Conservation (phyloP, 73 alveolate species). For the Stentor coeruleus region DNA sequence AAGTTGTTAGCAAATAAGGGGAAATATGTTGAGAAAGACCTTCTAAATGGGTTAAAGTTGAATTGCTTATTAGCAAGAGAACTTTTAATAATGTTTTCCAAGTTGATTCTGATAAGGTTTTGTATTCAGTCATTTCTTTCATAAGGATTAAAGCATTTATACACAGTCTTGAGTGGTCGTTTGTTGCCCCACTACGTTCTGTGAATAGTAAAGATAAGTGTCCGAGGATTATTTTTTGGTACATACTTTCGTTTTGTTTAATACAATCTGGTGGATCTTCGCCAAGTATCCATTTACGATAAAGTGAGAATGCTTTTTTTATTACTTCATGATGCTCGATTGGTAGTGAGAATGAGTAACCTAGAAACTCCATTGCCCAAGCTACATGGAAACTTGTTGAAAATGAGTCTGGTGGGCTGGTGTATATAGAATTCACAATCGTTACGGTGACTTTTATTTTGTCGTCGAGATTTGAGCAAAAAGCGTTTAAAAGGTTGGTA, state of each 20-base stretch:
- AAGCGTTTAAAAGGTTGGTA: conserved; percentile 8
- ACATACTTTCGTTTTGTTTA: not conserved
- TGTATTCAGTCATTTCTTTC: not conserved
- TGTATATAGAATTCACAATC: conserved; percentile 6
- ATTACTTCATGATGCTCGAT: not conserved
- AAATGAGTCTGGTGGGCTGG: not conserved
- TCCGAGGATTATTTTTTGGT: conserved; percentile 1
- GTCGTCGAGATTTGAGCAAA: not conserved
- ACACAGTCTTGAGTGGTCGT: not conserved
- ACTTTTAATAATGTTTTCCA: conserved; percentile 11
- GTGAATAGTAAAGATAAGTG: conserved; percentile 2
- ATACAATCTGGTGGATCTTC: not conserved
- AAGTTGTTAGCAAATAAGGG: not conserved
- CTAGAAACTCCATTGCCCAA: conserved; percentile 24
- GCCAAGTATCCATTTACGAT: not conserved
- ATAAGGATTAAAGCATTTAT: not conserved
- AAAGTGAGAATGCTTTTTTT: not conserved
- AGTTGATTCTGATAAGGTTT: not conserved
- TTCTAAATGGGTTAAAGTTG: not conserved
- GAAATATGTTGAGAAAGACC: not conserved
- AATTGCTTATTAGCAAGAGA: not conserved
- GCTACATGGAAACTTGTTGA: not conserved
- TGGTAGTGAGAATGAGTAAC: conserved; percentile 13
- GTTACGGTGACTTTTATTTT: conserved; percentile 4
- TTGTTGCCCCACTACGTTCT: not conserved